Evolutionary conservation across 331 rosid genomes (phyloP), one percentile per base, ranked within the genome.

Genomic region (Malus hybrid): DNA sequence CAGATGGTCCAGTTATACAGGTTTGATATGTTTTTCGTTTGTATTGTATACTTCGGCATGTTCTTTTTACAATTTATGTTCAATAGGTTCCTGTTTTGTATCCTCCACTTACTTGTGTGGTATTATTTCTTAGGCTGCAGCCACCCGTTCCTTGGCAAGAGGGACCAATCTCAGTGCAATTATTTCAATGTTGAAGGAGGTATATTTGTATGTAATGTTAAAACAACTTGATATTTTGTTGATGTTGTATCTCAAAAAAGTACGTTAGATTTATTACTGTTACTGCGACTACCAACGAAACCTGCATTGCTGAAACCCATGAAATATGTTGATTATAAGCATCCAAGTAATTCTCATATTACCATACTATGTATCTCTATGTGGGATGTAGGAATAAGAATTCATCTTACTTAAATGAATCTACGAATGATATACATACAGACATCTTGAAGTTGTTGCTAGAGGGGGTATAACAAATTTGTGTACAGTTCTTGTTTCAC

Each of bases 1-100:
- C 99, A 6, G 99, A 94, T 84, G 99, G 99, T 74, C 99, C 97
- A 42, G 97, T 92, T 80, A 94, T 94, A 80, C 99, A 94, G 99
- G 99, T 94, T 78, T 34, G 68, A 24, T 53, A 53, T 73, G 58
- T 60, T 24, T 50, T 61, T 42, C 32, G 10, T 6, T 78, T 76
- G 58, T 76, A 30, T 28, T 24, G 29, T 78, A 1, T 36, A 5
- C 18, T 74, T 74, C 0, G 7, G 62, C 66, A 33, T 33, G 24
- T 57, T 32, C 14, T 33, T 42, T 22, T 62, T 26, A 24, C 30
- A 42, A 46, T 63, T 11, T 15, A 73, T 62, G 69, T 28, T 12
- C 32, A 42, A 44, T 46, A 2, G 70, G 46, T 62, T 42, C 46
- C 36, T 60, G 22, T 6, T 53, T 69, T 53, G 63, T 65, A 32